Evolutionary conservation across 306 rosid genomes (phyloP), one percentile per base, ranked within the genome.

Genomic region (Medicago ruthenica): DNA sequence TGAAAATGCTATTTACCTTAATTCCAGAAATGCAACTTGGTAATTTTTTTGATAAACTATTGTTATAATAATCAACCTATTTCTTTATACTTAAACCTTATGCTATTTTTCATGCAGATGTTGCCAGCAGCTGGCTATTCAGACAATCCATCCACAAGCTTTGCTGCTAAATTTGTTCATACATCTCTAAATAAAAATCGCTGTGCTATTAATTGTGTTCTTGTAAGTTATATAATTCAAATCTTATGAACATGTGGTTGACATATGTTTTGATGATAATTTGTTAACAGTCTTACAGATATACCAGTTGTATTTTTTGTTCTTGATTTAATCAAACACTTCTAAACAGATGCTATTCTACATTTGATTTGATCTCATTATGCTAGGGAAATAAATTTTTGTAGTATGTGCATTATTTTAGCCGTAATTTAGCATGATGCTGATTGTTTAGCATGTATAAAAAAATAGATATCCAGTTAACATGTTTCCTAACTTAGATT

Each of bases 131-230:
- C 83, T 67, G 97, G 97, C 37, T 90, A 95, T 84, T 75, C 97
- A 80, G 97, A 95, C 84, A 95, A 95, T 81, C 99, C 99, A 66
- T 90, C 99, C 63, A 92, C 96, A 21, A 90, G 97, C 90, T 95
- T 95, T 87, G 89, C 93, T 37, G 88, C 97, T 24, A 95, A 95
- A 85, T 95, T 90, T 82, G 99, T 92, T 45, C 99, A 95, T 82
- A 95, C 99, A 37, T 95, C 99, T 61, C 79, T 92, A 74, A 95
- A 95, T 87, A 95, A 95, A 83, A 91, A 92, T 70, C 97, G 99
- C 22, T 90, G 96, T 79, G 87, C 99, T 3, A 95, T 95, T 55
- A 95, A 95, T 76, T 90, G 96, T 34, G 97, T 92, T 57, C 82
- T 95, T 88, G 99, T 95, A 87, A 86, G 97, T 87, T 84, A 41